Evolutionary conservation across 2,329 filamentous ascomycete genomes (phyloP).

Genomic region (Dactylella cylindrospora): DNA sequence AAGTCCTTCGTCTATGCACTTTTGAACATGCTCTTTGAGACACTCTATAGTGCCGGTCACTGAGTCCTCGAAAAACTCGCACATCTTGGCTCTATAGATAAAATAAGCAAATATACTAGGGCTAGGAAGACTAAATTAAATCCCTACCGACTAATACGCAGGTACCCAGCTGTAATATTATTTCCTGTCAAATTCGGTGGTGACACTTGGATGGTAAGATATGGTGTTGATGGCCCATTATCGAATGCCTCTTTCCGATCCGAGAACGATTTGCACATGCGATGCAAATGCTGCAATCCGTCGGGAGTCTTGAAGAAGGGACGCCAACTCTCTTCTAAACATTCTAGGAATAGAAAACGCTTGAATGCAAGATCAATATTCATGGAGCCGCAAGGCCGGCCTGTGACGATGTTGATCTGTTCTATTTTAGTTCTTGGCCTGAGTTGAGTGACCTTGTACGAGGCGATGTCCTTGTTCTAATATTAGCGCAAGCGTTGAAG

Average conservation of each 20-base stretch:
- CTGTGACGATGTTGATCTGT: constrained; percentile 34
- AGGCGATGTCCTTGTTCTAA: constrained; percentile 25
- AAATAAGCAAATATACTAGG: not conserved
- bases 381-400: constrained; percentile 29
- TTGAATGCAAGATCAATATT: constrained; percentile 35
- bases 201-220: constrained; percentile 23
- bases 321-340: constrained; percentile 9
- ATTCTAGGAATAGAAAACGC: constrained; percentile 23
- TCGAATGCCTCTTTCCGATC: constrained; percentile 36
- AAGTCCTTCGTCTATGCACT: constrained; percentile 14
- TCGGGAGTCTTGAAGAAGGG: constrained; percentile 9
- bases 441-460: constrained; percentile 17
- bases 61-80: constrained; percentile 16
- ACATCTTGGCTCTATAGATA: constrained; percentile 17
- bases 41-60: constrained; percentile 22
- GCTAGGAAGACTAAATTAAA: not conserved
- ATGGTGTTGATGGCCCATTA: constrained; percentile 14
- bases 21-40: constrained; percentile 22
- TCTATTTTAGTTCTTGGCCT: constrained; percentile 14
- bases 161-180: constrained; percentile 15
- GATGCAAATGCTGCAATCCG: constrained; percentile 15
- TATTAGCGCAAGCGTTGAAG: not conserved
- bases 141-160: constrained; percentile 20
- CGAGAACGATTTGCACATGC: constrained; percentile 31
- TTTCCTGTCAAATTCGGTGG: constrained; percentile 7